A percentile compares a stretch with the other conserved stretches of the same genome.
Conservation (phyloP, 1,139 yeast genomes). For the Zygosaccharomyces sapae region DNA sequence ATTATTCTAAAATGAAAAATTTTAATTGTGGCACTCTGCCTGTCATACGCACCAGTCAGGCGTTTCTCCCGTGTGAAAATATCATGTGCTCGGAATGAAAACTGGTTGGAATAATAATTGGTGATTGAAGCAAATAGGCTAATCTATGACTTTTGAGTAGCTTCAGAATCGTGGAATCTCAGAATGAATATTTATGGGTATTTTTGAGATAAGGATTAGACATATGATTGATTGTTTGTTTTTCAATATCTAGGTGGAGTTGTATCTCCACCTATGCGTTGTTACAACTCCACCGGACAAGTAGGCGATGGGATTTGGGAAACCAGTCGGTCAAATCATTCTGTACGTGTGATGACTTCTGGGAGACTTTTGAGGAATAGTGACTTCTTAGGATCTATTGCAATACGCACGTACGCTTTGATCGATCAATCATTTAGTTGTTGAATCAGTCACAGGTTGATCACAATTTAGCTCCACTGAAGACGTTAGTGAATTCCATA, state of each 20-base stretch:
- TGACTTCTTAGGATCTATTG: no score
- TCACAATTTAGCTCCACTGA: no score
- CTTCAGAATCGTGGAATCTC: background rate
- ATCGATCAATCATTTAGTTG: no score
- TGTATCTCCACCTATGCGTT: slow-evolving; percentile 4
- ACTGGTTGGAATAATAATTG: background rate
- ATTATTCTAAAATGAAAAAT: slow-evolving; percentile 1
- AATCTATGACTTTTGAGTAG: background rate
- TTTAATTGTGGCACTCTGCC: slow-evolving; percentile 4
- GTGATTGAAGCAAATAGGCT: background rate
- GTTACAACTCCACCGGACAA: slow-evolving; percentile 4
- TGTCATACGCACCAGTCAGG: slow-evolving; percentile 2
- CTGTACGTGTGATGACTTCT: no score
- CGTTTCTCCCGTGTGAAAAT: slow-evolving; percentile 1
- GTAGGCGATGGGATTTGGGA: background rate
- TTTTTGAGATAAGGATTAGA: no score
- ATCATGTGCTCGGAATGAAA: slow-evolving; percentile 2
- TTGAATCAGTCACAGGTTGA: no score
- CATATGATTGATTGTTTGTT: no score
- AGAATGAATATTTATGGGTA: background rate
- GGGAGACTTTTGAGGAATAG: no score
- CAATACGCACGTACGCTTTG: no score
- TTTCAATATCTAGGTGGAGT: slow-evolving; percentile 1
- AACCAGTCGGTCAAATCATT: no score
- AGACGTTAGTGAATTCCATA: slow-evolving; percentile 22